Base-by-base conservation (phyloP, 495 filamentous ascomycete genomes). In the Hypoxylon rickii region DNA sequence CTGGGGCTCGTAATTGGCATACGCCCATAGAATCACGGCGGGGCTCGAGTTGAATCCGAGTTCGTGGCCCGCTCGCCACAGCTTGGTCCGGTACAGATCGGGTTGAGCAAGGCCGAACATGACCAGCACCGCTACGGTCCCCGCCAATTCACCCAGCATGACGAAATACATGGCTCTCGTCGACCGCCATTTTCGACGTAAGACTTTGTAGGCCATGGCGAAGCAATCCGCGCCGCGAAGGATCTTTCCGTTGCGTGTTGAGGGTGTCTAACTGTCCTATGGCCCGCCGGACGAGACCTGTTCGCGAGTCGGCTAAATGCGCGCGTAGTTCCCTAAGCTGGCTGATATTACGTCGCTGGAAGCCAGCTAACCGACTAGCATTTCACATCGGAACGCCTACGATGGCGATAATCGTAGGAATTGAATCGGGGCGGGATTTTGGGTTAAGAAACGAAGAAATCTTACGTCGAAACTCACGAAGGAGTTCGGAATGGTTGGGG, bases 31-130 rank as follows among this genome's bases (percentile, higher is more conserved):
- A 4, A 86, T 76, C 61, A 86, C 78, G 32, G 76, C 77, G 16
- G 92, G 92, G 52, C 84, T 81, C 58, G 89, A 94, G 71, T 96
- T 96, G 80, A 90, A 92, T 42, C 86, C 85, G 63, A 89, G 83
- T 36, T 90, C 78, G 40, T 77, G 79, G 40, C 92, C 92, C 65
- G 94, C 86, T 62, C 84, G 77, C 92, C 92, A 97, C 65, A 96
- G 72, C 46, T 78, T 81, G 5, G 89, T 88, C 16, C 88, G 83
- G 68, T 89, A 96, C 39, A 85, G 72, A 71, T 96, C 81, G 45
- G 91, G 90, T 18, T 85, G 82, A 46, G 89, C 87, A 58, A 97
- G 85, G 44, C 88, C 90, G 54, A 89, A 92, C 53, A 97, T 77
- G 13, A 89, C 86, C 36, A 97, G 79, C 16, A 84, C 74, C 12